Evolutionary conservation across 2,329 filamentous ascomycete species (phyloP).

Genomic region (Cytospora piceae): DNA sequence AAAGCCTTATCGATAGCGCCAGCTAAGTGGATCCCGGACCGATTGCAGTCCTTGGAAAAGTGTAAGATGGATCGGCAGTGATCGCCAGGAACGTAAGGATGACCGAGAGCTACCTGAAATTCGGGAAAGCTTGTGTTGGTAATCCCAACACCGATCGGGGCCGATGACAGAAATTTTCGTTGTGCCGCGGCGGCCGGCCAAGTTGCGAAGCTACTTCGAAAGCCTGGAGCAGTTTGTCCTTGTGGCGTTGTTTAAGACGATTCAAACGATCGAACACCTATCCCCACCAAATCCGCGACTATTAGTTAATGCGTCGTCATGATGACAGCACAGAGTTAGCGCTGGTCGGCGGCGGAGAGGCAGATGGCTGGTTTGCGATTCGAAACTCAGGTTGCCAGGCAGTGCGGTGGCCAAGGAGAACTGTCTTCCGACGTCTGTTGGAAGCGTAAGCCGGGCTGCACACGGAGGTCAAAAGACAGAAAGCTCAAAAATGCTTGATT

Average conservation of each 20-base stretch:
- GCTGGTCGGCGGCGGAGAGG: conserved; percentile 1
- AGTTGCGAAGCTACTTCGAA: conserved; percentile 8
- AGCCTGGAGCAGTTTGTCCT: not conserved
- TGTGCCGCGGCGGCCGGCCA: not conserved
- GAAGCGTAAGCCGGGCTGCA: not conserved
- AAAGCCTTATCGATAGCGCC: conserved; percentile 26
- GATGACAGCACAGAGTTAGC: conserved; percentile 1
- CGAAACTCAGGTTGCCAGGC: not conserved
- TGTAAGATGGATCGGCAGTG: conserved; percentile 17
- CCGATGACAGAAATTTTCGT: conserved; percentile 4
- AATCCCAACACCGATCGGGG: conserved; percentile 18
- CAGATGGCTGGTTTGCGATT: not conserved
- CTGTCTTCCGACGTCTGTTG: not conserved
- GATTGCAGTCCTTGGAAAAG: conserved; percentile 16
- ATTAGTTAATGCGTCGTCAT: conserved; percentile 18
- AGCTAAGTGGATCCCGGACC: conserved; percentile 9
- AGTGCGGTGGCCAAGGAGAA: not conserved
- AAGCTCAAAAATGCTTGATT: not conserved
- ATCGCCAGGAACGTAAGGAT: conserved; percentile 27
- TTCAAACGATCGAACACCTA: not conserved
- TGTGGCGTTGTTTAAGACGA: not conserved
- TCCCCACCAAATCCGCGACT: not conserved
- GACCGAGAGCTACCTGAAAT: conserved; percentile 8
- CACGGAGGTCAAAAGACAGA: not conserved
- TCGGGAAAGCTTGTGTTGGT: conserved; percentile 21